Evolutionary conservation across 2,329 filamentous ascomycete genomes (phyloP), one percentile per base, ranked within the genome.

Genomic region (Xylaria sp.): DNA sequence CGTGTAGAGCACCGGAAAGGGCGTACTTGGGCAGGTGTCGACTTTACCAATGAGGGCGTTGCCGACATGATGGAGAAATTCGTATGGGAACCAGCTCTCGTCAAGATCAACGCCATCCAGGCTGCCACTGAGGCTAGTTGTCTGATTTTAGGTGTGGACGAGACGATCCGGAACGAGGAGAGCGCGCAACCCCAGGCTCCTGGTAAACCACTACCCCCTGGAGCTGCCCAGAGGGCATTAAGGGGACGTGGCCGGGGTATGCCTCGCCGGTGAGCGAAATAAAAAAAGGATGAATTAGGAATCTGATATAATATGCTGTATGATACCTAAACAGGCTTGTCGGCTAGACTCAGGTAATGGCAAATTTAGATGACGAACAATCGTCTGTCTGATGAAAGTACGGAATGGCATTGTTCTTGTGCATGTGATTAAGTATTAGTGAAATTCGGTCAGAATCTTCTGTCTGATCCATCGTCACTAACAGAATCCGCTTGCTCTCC

Each of bases 121-220:
- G 95, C 96, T 22, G 96, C 96, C 58, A 94, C 94, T 36, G 96
- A 99, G 83, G 96, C 96, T 25, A 92, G 92, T 73, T 99, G 96
- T 83, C 83, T 99, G 83, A 98, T 99, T 73, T 83, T 99, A 75
- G 92, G 93, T 74, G 96, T 99, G 63, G 96, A 99, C 78, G 96
- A 99, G 88, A 99, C 96, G 38, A 98, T 99, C 82, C 94, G 90
- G 82, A 99, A 99, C 81, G 93, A 99, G 84, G 94, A 98, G 84
- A 97, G 93, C 76, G 87, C 90, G 74, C 85, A 89, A 79, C 92
- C 94, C 27, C 92, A 97, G 80, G 93, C 89, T 9, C 95, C 95
- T 0, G 87, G 89, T 63, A 86, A 92, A 79, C 87, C 89, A 22
- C 83, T 94, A 72, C 92, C 92, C 4, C 90, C 90, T 0, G 92